These are phyloP conservation scores for Kandelia obovata DNA, from an alignment of 345 rosid genomes.

Conservation along the genomic window DNA sequence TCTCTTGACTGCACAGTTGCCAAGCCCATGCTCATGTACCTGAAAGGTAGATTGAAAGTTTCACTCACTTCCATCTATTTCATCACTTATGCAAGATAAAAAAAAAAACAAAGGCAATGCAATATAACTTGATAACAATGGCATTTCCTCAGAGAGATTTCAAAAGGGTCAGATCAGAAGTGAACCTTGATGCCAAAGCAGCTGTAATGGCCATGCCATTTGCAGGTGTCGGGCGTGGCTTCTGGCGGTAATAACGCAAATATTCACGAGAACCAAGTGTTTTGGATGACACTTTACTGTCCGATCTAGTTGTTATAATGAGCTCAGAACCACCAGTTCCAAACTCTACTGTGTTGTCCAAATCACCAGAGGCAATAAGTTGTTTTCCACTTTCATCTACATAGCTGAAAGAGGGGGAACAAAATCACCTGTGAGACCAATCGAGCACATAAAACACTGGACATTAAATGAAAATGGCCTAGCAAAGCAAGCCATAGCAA, in stretches of 20 bases:
- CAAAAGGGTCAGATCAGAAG: neutral
- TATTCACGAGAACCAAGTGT: slow-evolving; percentile 87
- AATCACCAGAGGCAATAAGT: slow-evolving; percentile 58
- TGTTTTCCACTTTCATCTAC: slow-evolving; percentile 75
- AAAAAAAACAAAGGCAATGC: too few relatives aligned
- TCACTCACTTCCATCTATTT: too few relatives aligned
- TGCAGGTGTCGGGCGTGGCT: slow-evolving; percentile 73
- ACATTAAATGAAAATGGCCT: neutral
- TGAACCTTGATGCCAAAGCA: slow-evolving; percentile 71
- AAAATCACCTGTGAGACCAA: neutral
- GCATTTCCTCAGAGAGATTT: neutral
- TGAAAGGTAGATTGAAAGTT: slow-evolving; percentile 18
- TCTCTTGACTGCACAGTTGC: slow-evolving; percentile 70
- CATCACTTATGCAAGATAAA: neutral
- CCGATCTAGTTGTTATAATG: slow-evolving; percentile 58
- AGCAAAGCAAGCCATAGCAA: too few relatives aligned
- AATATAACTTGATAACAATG: neutral
- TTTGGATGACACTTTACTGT: slow-evolving; percentile 40
- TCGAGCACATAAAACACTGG: neutral
- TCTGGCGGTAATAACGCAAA: slow-evolving; percentile 84
- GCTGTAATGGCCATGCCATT: slow-evolving; percentile 51
- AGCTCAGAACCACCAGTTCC: slow-evolving; percentile 81
- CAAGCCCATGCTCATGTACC: slow-evolving; percentile 88
- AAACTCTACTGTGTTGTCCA: slow-evolving; percentile 50
- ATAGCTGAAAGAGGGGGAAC: slow-evolving; percentile 45